Conservation (phyloP, 495 filamentous ascomycete genomes). For the Hyphodiscus hymeniophilus region DNA sequence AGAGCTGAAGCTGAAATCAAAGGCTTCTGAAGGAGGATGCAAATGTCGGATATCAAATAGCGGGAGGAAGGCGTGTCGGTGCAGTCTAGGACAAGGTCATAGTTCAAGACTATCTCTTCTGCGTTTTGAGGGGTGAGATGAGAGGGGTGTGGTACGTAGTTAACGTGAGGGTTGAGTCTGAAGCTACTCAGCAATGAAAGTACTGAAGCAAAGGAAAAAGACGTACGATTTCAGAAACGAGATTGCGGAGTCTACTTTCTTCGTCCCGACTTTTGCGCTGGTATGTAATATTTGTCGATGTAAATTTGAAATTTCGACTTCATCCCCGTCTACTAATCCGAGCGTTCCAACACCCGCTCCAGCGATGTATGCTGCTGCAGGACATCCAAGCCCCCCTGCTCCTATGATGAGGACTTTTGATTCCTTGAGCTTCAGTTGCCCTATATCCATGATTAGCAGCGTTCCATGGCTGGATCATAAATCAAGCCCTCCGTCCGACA, state of each 20-base stretch:
- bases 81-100: slow-evolving; percentile 87
- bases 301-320: slow-evolving; percentile 82
- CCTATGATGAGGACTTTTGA: slow-evolving; percentile 77
- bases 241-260: slow-evolving; percentile 76
- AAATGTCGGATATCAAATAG: slow-evolving; percentile 87
- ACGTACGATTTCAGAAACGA: slow-evolving; percentile 54
- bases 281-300: slow-evolving; percentile 85
- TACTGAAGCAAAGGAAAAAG: background rate
- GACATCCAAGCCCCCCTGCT: slow-evolving; percentile 86
- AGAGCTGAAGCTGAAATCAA: slow-evolving; percentile 85
- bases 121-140: slow-evolving; percentile 60
- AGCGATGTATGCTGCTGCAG: slow-evolving; percentile 81
- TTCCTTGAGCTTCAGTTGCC: slow-evolving; percentile 68
- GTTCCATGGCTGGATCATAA: background rate
- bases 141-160: slow-evolving; percentile 49
- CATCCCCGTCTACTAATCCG: slow-evolving; percentile 81
- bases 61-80: slow-evolving; percentile 87
- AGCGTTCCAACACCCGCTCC: slow-evolving; percentile 79
- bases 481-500: background rate
- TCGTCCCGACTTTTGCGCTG: slow-evolving; percentile 58
- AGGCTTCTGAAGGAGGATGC: slow-evolving; percentile 68
- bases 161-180: slow-evolving; percentile 55
- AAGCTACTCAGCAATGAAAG: background rate
- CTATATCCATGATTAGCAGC: slow-evolving; percentile 31
- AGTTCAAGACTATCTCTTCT: slow-evolving; percentile 50